phyloP scores from a whole-genome alignment of 129 eudicot genomes.

The Flaveria sonorensis region DNA sequence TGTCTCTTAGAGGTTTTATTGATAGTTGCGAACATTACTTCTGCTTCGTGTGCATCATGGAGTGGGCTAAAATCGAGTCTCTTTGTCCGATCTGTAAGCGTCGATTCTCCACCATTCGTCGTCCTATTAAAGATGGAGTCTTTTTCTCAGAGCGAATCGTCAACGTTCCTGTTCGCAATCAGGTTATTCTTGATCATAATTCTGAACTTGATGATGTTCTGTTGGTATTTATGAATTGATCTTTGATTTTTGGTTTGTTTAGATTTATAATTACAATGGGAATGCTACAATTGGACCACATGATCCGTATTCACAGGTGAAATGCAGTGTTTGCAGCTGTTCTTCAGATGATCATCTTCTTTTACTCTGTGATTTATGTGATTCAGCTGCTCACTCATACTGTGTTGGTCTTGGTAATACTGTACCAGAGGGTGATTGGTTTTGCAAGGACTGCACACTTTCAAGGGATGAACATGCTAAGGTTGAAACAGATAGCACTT shows the following conservation, averaged over 20 bases:
- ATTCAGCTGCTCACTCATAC: constrained; percentile 73
- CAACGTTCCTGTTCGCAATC: constrained; percentile 75
- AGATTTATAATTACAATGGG: constrained; percentile 56
- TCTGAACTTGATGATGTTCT: not conserved
- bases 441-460: constrained; percentile 67
- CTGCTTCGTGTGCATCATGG: constrained; percentile 89
- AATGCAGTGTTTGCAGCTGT: constrained; percentile 54
- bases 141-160: constrained; percentile 55
- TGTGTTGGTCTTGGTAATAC: constrained; percentile 87
- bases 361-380: constrained; percentile 87
- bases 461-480: constrained; percentile 56
- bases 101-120: constrained; percentile 65
- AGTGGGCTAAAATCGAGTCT: constrained; percentile 92
- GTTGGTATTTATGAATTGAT: not conserved
- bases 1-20: constrained; percentile 56
- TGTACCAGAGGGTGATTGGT: constrained; percentile 96
- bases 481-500: constrained; percentile 34
- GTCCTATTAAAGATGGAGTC: constrained; percentile 58
- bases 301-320: constrained; percentile 54
- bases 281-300: constrained; percentile 53
- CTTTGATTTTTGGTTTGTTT: constrained; percentile 5
- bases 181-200: constrained; percentile 45
- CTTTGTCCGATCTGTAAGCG: constrained; percentile 85
- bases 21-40: constrained; percentile 79
- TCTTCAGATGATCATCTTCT: constrained; percentile 58